These are phyloP conservation scores for Rosa rugosa DNA, from an alignment of 306 rosid genomes.

Conservation along the genomic window DNA sequence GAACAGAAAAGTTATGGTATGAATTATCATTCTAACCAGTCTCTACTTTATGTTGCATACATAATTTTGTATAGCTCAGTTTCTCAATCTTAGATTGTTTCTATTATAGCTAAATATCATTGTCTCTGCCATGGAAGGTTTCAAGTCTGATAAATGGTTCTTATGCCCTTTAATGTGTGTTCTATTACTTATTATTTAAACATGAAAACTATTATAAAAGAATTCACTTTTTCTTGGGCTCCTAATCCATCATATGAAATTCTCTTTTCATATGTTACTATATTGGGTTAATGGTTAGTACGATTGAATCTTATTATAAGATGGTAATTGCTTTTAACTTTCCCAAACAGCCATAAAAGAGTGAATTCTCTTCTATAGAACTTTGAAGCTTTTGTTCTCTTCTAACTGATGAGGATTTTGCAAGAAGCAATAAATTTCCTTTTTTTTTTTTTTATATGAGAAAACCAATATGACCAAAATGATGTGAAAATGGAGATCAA, in stretches of 20 bases:
- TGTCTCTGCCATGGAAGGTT: constrained; percentile 6
- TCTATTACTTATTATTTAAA: not conserved
- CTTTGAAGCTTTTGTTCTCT: not conserved
- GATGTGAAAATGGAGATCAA: not conserved
- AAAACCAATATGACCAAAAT: not conserved
- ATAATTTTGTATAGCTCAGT: not conserved
- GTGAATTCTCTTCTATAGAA: not conserved
- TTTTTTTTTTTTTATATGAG: not conserved
- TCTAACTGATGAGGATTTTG: not conserved
- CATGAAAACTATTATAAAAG: not conserved
- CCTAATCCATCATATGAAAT: not conserved
- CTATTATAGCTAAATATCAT: not conserved
- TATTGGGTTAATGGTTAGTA: not conserved
- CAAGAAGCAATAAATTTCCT: not conserved
- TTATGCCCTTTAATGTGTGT: not conserved
- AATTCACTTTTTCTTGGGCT: not conserved
- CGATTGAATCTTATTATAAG: not conserved
- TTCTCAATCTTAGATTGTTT: not conserved
- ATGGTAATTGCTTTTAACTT: not conserved
- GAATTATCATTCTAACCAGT: constrained; percentile 13
- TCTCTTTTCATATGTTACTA: not conserved
- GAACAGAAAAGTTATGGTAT: constrained; percentile 69
- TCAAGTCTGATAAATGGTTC: not conserved
- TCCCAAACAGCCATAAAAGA: not conserved
- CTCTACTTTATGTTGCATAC: not conserved